Base-by-base conservation (phyloP, 2,329 filamentous ascomycete genomes). In the Nigrospora osmanthi region DNA sequence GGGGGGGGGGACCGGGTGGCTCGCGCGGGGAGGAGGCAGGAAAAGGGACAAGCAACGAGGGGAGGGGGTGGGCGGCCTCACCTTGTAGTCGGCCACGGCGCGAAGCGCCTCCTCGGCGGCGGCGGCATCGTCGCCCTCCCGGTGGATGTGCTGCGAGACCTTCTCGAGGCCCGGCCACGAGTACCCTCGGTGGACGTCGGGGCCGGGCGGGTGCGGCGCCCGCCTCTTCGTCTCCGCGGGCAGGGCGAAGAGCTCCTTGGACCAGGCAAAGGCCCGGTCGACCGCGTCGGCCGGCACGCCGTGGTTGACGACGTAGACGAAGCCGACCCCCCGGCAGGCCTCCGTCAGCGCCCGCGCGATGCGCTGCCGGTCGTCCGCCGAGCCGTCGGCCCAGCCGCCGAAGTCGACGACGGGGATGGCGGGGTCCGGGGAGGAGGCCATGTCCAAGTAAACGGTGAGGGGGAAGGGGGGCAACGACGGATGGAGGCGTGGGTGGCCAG, bases 141-240 rank as follows among this genome's bases (percentile, higher is more conserved):
- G 60, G 19, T 55, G 56, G 14, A 70, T 66, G 7, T 65, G 64
- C 50, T 72, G 70, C 11, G 70, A 71, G 5, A 75, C 72, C 51
- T 77, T 76, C 56, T 78, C 75, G 41, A 74, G 51, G 0, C 74
- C 74, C 0, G 72, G 72, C 65, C 71, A 73, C 1, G 72, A 77
- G 52, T 78, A 78, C n/a, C 75, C 75, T 40, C 75, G 66, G 54
- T 78, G 72, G 3, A 75, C 64, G 11, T 59, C 62, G 47, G 68
- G 69, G 10, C 72, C 73, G 42, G 56, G 54, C 11, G 62, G 62
- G 45, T 65, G 62, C 30, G 61, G 62, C 32, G 62, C 63, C 37
- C 59, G 54, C 61, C 64, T 63, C 46, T 64, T 63, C 36, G 55
- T 54, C 42, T 64, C 60, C 5, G 53, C 16, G 1, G 61, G 54